Evolutionary conservation across 2,329 filamentous ascomycete genomes (phyloP), one percentile per base, ranked within the genome.

Genomic region (Diaporthe vaccinii): DNA sequence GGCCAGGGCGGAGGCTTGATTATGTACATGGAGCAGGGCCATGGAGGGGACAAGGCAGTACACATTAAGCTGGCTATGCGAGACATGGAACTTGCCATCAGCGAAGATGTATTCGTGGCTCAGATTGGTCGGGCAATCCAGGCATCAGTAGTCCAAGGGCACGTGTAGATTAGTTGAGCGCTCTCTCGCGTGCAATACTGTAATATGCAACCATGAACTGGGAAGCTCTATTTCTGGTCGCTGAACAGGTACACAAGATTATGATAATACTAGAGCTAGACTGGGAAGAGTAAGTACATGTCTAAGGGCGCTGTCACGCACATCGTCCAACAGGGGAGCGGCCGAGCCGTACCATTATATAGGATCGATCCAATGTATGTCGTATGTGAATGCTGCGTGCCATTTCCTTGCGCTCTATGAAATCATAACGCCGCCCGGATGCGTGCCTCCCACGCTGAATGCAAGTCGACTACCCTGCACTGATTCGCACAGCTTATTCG

Each of bases 341-440:
- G 9, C 25, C 25, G n/a, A 55, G 46, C 65, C 49, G 65, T 69
- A 53, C 46, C 65, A 69, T 69, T 39, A 22, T 12, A 8, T 53
- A 53, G 15, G 8, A 22, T 39, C 25, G 7, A 7, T 28, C 65
- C 14, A 69, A 14, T 49, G 15, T 20, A 41, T 4, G 46, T 55
- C 15, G n/a, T 22, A 69, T 25, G 12, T 55, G 46, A 69, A 55
- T 69, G 46, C 46, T 69, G 34, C 49, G 44, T 69, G 65, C n/a
- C 65, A 55, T 69, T 55, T n/a, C 34, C 5, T 41, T 55, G 34
- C 65, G 49, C 65, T 69, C 49, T 69, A 53, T 55, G n/a, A 55
- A 69, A 69, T 36, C 65, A 69, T 8, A 53, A 69, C 65, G 31
- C 65, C 65, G 46, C 65, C 65, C 65, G 34, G 62, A 69, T 69